A percentile compares a stretch with the other conserved stretches of the same genome.
Conservation (phyloP, 1,284 basidiomycete species). For the Moesziomyces sp. region DNA sequence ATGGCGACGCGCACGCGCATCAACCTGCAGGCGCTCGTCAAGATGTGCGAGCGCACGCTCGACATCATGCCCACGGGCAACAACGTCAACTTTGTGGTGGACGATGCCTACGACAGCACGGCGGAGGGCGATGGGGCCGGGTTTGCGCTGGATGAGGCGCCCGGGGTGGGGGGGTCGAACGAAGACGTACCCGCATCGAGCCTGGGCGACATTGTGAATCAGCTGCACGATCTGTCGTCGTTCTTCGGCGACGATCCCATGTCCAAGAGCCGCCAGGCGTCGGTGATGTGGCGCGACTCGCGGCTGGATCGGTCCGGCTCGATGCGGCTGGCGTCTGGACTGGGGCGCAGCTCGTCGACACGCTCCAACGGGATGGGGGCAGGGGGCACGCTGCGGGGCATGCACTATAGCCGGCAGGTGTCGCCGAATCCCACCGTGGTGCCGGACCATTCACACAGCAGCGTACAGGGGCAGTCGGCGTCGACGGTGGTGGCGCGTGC, state of each 20-base stretch:
- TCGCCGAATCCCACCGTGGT: conserved; percentile 43
- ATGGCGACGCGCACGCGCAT: conserved; percentile 55
- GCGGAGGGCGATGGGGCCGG: conserved; percentile 28
- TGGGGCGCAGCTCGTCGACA: conserved; percentile 18
- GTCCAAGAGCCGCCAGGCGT: conserved; percentile 37
- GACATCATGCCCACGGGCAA: conserved; percentile 51
- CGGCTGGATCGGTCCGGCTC: conserved; percentile 33
- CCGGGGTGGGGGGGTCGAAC: conserved; percentile 18
- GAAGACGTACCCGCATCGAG: conserved; percentile 26
- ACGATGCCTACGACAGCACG: conserved; percentile 46
- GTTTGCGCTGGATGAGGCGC: conserved; percentile 37
- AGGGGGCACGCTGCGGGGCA: conserved; percentile 16
- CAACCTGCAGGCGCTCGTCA: conserved; percentile 60
- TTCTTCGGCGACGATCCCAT: conserved; percentile 64
- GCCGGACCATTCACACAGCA: conserved; percentile 15
- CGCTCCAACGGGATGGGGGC: conserved; percentile 20
- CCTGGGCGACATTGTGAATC: conserved; percentile 60
- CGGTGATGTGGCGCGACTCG: conserved; percentile 50
- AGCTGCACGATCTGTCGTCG: conserved; percentile 63
- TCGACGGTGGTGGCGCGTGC: neutral
- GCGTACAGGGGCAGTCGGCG: neutral
- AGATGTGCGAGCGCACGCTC: conserved; percentile 59
- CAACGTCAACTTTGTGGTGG: conserved; percentile 61
- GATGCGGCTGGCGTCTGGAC: conserved; percentile 26
- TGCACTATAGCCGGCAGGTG: conserved; percentile 19